phyloP scores from a whole-genome alignment of 768 basidiomycete species.

The Lentinus tigrinus region DNA sequence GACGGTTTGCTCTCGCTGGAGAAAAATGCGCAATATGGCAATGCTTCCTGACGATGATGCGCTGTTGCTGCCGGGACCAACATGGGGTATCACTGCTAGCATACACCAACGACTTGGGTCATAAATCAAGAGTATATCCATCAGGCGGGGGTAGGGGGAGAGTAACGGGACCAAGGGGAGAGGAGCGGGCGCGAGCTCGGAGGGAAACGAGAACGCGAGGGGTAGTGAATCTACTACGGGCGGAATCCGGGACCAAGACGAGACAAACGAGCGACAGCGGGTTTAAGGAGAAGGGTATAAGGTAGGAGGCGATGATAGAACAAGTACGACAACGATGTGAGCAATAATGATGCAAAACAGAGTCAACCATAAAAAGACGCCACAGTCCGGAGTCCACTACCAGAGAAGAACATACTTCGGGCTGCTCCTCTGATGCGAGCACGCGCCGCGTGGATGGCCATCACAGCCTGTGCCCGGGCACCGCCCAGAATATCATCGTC shows the following conservation, averaged over 20 bases:
- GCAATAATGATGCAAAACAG: conserved; percentile 16
- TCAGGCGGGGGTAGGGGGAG: not conserved
- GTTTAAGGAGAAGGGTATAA: conserved; percentile 24
- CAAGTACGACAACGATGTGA: conserved; percentile 12
- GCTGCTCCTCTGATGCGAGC: too few relatives aligned
- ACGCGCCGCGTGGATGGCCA: too few relatives aligned
- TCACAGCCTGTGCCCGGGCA: conserved; percentile 88
- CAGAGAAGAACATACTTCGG: conserved; percentile 6
- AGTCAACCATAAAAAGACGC: conserved; percentile 1
- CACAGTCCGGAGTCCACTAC: conserved; percentile 9
- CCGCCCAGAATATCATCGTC: conserved; percentile 93
- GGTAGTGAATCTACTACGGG: not conserved
- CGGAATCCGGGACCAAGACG: not conserved
- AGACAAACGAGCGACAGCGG: conserved; percentile 23
- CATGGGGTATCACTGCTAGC: conserved; percentile 16
- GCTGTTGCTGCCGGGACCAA: not conserved
- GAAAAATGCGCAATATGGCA: too few relatives aligned
- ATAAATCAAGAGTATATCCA: conserved; percentile 14
- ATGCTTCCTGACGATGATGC: too few relatives aligned
- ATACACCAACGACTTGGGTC: conserved; percentile 6
- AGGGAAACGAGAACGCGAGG: not conserved
- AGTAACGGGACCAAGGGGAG: not conserved
- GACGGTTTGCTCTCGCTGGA: too few relatives aligned
- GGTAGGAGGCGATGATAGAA: conserved; percentile 7
- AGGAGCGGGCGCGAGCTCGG: not conserved